Evolutionary conservation across 225 moss, liverwort and hornwort species (phyloP), one percentile per base, ranked within the genome.

Genomic region (Bryum argenteum): DNA sequence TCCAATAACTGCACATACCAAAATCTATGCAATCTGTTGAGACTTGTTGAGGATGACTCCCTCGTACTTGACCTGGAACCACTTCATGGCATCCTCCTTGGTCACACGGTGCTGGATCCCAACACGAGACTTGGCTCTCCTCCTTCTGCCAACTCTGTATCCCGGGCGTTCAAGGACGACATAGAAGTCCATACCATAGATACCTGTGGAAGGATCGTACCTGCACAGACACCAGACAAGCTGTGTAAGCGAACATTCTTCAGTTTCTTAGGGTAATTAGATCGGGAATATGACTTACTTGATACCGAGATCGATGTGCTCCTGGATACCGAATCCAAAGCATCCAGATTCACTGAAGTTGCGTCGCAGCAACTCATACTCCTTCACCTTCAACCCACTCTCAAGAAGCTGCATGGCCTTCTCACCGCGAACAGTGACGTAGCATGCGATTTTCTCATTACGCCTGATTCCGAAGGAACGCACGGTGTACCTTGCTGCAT

Each of bases 31-130:
- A 11, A 69, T 59, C 54, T 65, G 80, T 11, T 75, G 75, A 38
- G 82, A 82, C 75, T 82, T 82, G 82, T 82, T 82, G 11, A 82
- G 63, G 66, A 82, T 82, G 50, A 82, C 82, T 75, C 82, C 80
- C 68, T 80, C 79, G 68, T 80, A 83, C 48, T 83, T 83, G 52
- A 83, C 79, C 73, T 83, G 79, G 79, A 80, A 83, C 83, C 83
- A 83, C 83, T 83, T 83, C 83, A 83, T 83, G 72, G 83, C 68
- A 63, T 83, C 83, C 0, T 83, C 79, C 54, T 79, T 83, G 69
- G 83, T 80, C 48, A 83, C 83, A 33, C 83, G 83, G 72, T 83
- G 79, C 51, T 83, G 83, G 52, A 83, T 80, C 11, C 79, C 83
- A 33, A 83, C 83, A 40, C 79, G 76, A 19, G 83, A 83, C 73